Base-by-base conservation (phyloP, 192 early-diverging fungal genomes). In the Gryganskiella cystojenkinii region DNA sequence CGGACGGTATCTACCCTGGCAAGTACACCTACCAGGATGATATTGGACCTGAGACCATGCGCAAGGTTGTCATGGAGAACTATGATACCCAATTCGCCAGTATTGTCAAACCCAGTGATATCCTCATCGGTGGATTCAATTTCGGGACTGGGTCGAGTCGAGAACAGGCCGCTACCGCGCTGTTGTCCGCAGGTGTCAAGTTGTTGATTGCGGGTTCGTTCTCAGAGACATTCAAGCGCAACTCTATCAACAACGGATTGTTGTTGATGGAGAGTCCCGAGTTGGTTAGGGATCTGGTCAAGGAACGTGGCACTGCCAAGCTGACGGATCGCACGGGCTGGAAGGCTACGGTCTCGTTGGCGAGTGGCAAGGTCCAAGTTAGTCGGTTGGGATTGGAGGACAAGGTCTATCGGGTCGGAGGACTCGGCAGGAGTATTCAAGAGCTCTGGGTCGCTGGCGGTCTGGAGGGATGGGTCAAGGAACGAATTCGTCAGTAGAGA, bases 1-100 rank as follows among this genome's bases (percentile, higher is more conserved):
- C 98, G 9, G 98, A 99, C 83, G 98, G 94, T 35, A 98, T 98
- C 59, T 99, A 99, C 70, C 95, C 98, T 6, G 97, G 98, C 44
- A 97, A 96, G 73, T 99, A 98, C 84, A 99, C 96, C 4, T 99
- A 99, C 74, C 91, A 95, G 70, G 98, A 99, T 75, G 95, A 98
- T 66, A 90, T 99, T 75, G 87, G 90, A 10, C 86, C 90, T 8
- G 95, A 94, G 53, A 86, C 90, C 31, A 99, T 99, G 98, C 90
- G 89, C 47, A 84, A 92, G 76, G 95, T 99, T 1, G 98, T 94
- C 47, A 99, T 99, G 98, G 95, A 97, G 79, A 99, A 99, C 80
- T 99, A 99, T 79, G 98, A 99, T 79, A 90, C 93, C 30, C 80
- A 87, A 14, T 99, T 99, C 74, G 86, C 90, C 22, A 81, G 82